phyloP scores from a whole-genome alignment of 208 protist species.

The Porcisia deanei region DNA sequence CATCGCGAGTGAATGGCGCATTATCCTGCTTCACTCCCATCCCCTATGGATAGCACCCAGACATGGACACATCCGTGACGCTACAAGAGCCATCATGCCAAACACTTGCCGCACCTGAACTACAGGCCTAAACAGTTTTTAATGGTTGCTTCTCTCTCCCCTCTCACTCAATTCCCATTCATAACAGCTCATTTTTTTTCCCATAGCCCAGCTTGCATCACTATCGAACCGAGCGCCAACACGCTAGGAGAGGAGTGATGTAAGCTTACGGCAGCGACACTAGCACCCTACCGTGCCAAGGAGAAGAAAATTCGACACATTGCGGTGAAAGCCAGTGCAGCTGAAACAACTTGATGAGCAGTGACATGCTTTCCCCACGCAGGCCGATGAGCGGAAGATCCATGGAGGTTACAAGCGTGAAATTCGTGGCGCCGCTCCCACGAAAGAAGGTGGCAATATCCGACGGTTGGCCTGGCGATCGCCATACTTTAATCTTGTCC shows the following conservation, averaged over 20 bases:
- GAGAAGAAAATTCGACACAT: slow-evolving; percentile 76
- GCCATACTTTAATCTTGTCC: slow-evolving; percentile 70
- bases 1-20: neutral
- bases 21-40: neutral
- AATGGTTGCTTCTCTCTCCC: slow-evolving; percentile 1
- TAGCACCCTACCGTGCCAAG: slow-evolving; percentile 71
- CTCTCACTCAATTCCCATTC: neutral
- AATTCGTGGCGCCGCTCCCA: slow-evolving; percentile 22
- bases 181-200: neutral
- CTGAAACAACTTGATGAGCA: slow-evolving; percentile 50
- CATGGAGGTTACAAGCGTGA: slow-evolving; percentile 32
- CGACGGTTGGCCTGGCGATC: slow-evolving; percentile 33
- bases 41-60: neutral
- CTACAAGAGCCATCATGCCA: neutral
- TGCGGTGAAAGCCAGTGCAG: slow-evolving; percentile 84
- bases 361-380: slow-evolving; percentile 7
- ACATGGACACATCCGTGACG: neutral
- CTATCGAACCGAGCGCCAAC: neutral
- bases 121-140: neutral
- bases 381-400: slow-evolving; percentile 27
- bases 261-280: slow-evolving; percentile 29
- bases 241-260: neutral
- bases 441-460: slow-evolving; percentile 46
- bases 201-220: no score
- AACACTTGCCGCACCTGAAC: neutral